Percentiles rank a stretch among this genome's conserved stretches.
These are phyloP conservation scores for Gynandropsis gynandra DNA, from an alignment of 345 rosid genomes.

Conservation along the genomic window DNA sequence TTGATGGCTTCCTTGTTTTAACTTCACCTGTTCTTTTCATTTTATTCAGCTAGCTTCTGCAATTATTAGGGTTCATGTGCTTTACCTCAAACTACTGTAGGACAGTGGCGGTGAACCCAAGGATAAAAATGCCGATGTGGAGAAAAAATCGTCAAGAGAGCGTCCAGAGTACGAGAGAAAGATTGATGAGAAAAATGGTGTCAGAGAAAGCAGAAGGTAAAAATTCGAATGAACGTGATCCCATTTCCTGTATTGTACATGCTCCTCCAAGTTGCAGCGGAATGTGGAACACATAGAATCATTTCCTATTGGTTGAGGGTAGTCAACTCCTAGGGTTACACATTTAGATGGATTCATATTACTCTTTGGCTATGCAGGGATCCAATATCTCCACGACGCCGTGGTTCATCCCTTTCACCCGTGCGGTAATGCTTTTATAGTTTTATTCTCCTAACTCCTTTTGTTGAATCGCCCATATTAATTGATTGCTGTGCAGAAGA, in stretches of 20 bases:
- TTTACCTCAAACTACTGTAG: conserved; percentile 99
- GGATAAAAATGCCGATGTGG: conserved; percentile 39
- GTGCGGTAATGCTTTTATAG: conserved; percentile 24
- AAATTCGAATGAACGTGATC: conserved; percentile 8
- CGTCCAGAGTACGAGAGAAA: conserved; percentile 41
- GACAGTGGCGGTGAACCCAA: conserved; percentile 52
- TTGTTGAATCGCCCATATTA: background rate
- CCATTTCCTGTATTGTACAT: background rate
- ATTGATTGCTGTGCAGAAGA: conserved; percentile 37
- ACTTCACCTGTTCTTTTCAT: conserved; percentile 65
- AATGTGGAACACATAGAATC: background rate
- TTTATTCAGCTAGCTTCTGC: conserved; percentile 98
- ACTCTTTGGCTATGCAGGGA: conserved; percentile 23
- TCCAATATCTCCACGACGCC: conserved; percentile 33
- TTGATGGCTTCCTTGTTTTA: conserved; percentile 48
- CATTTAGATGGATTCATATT: no score
- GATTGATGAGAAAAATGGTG: conserved; percentile 45
- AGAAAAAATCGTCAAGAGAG: conserved; percentile 35
- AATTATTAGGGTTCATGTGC: conserved; percentile 99
- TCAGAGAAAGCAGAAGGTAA: conserved; percentile 59
- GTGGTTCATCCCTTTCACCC: conserved; percentile 29
- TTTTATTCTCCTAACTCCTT: conserved; percentile 4
- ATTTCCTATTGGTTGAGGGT: background rate
- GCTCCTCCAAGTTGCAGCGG: background rate
- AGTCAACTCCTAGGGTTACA: no score